Base-by-base conservation (phyloP, 352 stramenopile species). In the Phytophthora ramorum region DNA sequence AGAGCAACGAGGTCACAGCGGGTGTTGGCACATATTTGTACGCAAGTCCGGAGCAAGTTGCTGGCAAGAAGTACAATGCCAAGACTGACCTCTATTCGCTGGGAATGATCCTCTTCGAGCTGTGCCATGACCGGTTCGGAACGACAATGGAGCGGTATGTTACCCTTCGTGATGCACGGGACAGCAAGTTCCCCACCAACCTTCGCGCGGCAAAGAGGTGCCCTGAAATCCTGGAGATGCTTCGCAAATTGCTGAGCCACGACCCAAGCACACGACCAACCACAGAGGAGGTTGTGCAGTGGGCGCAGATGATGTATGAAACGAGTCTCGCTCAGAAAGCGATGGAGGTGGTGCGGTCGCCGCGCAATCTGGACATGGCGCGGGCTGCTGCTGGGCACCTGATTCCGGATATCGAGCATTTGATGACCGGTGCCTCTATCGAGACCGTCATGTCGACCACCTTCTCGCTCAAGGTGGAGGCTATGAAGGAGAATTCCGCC, bases 51-150 rank as follows among this genome's bases (percentile, higher is more conserved):
- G 91, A 97, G 58, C 91, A 97, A 76, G 86, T 96, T 48, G 89
- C 87, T 22, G 88, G 87, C 43, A 93, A 93, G 58, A 89, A 92
- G 54, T 99, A 98, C 71, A 91, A 96, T 60, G 79, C 90, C 32
- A 97, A 97, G 73, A 96, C 89, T 7, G 91, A 97, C 47, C 83
- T 97, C 30, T 97, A 95, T 61, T 96, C 90, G 20, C 77, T 97
- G 26, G 91, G 91, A 40, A 96, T 97, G 86, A 96, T 97, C 41
- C 76, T 97, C 7, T 97, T 97, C 40, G 91, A 97, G 75, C 75
- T 97, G 47, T 95, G 87, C 37, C 88, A 96, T 59, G 85, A 92
- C 22, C 75, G 82, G n/a, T 97, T 97, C 66, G 75, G 71, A 26
- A 97, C 91, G 20, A 91, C 85, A 22, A 96, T 97, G 89, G 91